phyloP scores from a whole-genome alignment of 495 filamentous ascomycete genomes.

The Hyaloscypha bicolor region DNA sequence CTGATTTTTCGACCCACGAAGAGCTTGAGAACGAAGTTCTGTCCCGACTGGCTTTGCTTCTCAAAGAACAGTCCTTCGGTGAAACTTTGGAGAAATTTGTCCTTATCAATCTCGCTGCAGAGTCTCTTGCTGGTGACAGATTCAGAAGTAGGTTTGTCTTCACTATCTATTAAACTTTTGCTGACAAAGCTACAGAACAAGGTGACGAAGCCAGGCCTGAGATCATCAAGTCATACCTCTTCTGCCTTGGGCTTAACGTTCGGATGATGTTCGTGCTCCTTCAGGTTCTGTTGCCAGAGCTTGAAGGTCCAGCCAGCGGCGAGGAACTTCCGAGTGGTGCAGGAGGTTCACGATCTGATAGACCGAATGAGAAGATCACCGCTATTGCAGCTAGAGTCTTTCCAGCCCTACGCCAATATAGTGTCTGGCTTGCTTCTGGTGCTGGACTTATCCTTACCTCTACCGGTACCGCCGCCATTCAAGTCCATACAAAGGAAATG shows the following conservation, averaged over 20 bases:
- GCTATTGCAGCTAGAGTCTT: slow-evolving; percentile 65
- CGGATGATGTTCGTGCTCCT: slow-evolving; percentile 79
- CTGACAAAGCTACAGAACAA: slow-evolving; percentile 35
- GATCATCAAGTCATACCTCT: slow-evolving; percentile 62
- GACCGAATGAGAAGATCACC: slow-evolving; percentile 58
- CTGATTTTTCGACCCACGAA: slow-evolving; percentile 67
- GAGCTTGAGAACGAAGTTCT: slow-evolving; percentile 88
- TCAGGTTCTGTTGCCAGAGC: slow-evolving; percentile 67
- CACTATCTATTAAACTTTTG: background rate
- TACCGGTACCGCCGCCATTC: slow-evolving; percentile 55
- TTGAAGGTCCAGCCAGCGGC: slow-evolving; percentile 59
- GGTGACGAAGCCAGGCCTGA: slow-evolving; percentile 22
- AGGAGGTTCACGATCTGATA: slow-evolving; percentile 35
- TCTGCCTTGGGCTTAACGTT: slow-evolving; percentile 78
- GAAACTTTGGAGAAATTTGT: slow-evolving; percentile 75
- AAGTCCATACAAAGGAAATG: slow-evolving; percentile 63
- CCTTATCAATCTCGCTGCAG: slow-evolving; percentile 83
- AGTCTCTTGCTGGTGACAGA: slow-evolving; percentile 65
- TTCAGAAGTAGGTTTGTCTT: slow-evolving; percentile 56
- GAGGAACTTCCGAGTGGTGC: slow-evolving; percentile 38
- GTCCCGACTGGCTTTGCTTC: slow-evolving; percentile 68
- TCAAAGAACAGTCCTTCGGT: slow-evolving; percentile 62
- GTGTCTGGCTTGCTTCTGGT: slow-evolving; percentile 66
- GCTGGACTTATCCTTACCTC: slow-evolving; percentile 52
- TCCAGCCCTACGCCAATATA: slow-evolving; percentile 72